Evolutionary conservation across 2,329 filamentous ascomycete species (phyloP), one percentile per base, ranked within the genome.

Genomic region (Pseudogymnoascus sp.): DNA sequence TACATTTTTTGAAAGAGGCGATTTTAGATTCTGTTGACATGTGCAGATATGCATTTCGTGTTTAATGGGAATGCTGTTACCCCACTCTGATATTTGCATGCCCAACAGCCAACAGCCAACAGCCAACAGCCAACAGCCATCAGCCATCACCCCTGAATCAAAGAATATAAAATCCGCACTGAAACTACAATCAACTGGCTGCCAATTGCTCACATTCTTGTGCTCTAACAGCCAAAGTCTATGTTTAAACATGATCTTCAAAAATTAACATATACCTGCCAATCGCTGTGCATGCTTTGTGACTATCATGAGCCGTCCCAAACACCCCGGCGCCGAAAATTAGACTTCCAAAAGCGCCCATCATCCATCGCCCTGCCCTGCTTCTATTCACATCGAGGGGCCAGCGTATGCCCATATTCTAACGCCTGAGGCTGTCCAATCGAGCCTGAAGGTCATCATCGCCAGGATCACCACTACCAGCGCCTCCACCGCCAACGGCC

Each of bases 371-470:
- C 19, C 11, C 17, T 13, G 6, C 10, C 4, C 47, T 53, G 2
- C 26, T 53, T 53, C 47, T 53, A 31, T 53, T 53, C 26, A 53
- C 47, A 53, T 53, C 19, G n/a, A 31, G 13, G 9, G 47, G 33
- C 47, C 23, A 28, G n/a, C 4, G 26, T 11, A 17, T 53, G 47
- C 13, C 31, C 31, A 33, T 10, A 11, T 9, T 8, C 31, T 62
- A 62, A 44, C 72, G 66, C 65, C 72, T 68, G 64, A 97, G 79
- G 75, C 93, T 96, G 74, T 97, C 91, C 62, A 99, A 83, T 65
- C 95, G 86, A 67, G 95, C 93, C 78, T 97, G 93, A 26, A 99
- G 84, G 74, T 97, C 95, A 72, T 97, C 91, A 71, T 97, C 93
- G 61, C 77, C 87, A 4, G 84, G 79, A 70, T 87, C 77, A 28